Percentiles rank a stretch among this genome's conserved stretches.
Evolutionary conservation across 179 eudicot genomes (phyloP).

Genomic region (Monotropa hypopitys): DNA sequence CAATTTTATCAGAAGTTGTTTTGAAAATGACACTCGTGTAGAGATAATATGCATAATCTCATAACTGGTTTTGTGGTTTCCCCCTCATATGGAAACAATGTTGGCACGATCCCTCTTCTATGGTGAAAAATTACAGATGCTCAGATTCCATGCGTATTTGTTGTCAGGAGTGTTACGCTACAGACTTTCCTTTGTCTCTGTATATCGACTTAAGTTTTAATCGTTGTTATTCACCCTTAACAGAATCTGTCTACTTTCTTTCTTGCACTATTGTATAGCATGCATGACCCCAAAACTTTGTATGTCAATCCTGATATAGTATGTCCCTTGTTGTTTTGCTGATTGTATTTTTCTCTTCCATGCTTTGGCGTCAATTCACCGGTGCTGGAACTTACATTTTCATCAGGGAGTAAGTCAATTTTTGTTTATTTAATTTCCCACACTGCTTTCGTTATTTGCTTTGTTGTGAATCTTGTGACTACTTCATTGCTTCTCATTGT

Average conservation of each 20-base stretch:
- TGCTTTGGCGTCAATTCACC: slow-evolving; percentile 7
- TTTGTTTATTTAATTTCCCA: not conserved
- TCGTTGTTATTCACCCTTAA: not conserved
- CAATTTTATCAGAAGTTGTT: not conserved
- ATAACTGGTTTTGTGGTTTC: not conserved
- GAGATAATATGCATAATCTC: not conserved
- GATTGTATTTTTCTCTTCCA: slow-evolving; percentile 10
- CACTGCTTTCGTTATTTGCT: not conserved
- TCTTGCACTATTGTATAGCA: not conserved
- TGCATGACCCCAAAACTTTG: not conserved
- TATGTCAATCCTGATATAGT: not conserved
- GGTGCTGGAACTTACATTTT: not conserved
- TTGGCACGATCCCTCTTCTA: not conserved
- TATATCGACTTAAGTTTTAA: not conserved
- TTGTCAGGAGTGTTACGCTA: not conserved
- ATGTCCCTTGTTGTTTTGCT: slow-evolving; percentile 1
- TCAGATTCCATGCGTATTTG: not conserved
- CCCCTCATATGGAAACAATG: not conserved
- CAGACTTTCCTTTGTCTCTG: not conserved
- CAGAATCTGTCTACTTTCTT: not conserved
- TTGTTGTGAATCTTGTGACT: not conserved
- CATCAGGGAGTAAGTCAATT: slow-evolving; percentile 53
- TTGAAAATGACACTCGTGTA: not conserved
- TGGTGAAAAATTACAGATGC: not conserved
- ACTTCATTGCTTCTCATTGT: not conserved